phyloP scores from a whole-genome alignment of 2,329 filamentous ascomycete genomes.

The Tolypocladium ovalisporum region DNA sequence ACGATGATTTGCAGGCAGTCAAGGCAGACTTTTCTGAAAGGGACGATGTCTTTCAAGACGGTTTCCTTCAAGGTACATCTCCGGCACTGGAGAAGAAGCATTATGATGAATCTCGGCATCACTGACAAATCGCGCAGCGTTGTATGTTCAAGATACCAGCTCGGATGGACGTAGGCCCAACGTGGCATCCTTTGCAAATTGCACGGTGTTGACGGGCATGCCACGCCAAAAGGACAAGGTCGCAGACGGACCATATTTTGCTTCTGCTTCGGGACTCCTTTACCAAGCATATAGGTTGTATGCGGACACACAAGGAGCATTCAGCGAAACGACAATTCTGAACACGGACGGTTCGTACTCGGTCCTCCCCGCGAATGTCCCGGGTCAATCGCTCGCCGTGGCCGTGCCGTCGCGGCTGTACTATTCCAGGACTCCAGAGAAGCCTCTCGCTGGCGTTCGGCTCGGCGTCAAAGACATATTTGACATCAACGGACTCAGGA shows the following conservation, averaged over 20 bases:
- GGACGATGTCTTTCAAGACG: constrained; percentile 7
- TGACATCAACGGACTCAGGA: constrained; percentile 42
- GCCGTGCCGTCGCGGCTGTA: constrained; percentile 48
- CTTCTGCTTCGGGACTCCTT: constrained; percentile 2
- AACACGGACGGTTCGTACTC: neutral
- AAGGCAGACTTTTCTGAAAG: neutral
- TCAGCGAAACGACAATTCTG: constrained; percentile 4
- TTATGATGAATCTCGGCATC: neutral
- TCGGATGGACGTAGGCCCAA: neutral
- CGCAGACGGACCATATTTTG: constrained; percentile 10
- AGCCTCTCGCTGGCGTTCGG: constrained; percentile 44
- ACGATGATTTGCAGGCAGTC: neutral
- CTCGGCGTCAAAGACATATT: constrained; percentile 51
- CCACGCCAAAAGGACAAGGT: neutral
- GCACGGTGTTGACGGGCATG: neutral
- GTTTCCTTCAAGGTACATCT: constrained; percentile 2
- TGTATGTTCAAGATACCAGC: neutral
- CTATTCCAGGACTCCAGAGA: constrained; percentile 31
- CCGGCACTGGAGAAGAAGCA: neutral
- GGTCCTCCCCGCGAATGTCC: constrained; percentile 4
- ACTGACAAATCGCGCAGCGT: neutral
- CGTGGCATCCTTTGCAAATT: neutral
- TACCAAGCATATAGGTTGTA: constrained; percentile 11
- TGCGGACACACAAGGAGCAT: constrained; percentile 11
- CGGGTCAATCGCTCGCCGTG: constrained; percentile 10